phyloP scores from a whole-genome alignment of 495 filamentous ascomycete genomes.

The Paragyromitra xinjiangensis region DNA sequence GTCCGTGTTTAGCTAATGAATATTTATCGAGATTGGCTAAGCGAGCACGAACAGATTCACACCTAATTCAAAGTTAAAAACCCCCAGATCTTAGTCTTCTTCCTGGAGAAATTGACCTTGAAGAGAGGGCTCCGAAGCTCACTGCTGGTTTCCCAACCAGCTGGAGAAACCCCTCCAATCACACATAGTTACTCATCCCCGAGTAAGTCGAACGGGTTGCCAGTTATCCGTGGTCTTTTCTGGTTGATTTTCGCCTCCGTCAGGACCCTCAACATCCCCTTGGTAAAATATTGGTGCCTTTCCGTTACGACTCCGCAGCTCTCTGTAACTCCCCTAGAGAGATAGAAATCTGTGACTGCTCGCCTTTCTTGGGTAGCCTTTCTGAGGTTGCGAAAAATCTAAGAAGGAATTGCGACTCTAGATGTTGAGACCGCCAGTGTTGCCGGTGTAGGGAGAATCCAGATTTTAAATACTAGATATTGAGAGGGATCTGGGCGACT shows the following conservation, averaged over 20 bases:
- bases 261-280: neutral
- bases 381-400: neutral
- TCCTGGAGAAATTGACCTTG: too few species aligned
- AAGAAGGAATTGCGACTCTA: neutral
- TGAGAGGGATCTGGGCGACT: too few species aligned
- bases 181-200: neutral
- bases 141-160: too few species aligned
- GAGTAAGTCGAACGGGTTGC: neutral
- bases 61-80: too few species aligned
- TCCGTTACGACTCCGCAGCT: neutral
- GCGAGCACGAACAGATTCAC: too few species aligned
- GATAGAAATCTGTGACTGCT: neutral
- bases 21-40: too few species aligned
- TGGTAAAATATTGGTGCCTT: conserved; percentile 8
- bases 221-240: neutral
- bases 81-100: neutral
- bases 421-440: neutral
- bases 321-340: neutral
- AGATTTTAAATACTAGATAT: too few species aligned
- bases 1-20: too few species aligned
- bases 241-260: neutral
- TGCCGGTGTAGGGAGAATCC: neutral
- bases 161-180: neutral
- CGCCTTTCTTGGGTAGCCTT: conserved; percentile 2
- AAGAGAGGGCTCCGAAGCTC: too few species aligned